phyloP scores from a whole-genome alignment of 148 eudicot species.

The Hydrangea macrophylla region DNA sequence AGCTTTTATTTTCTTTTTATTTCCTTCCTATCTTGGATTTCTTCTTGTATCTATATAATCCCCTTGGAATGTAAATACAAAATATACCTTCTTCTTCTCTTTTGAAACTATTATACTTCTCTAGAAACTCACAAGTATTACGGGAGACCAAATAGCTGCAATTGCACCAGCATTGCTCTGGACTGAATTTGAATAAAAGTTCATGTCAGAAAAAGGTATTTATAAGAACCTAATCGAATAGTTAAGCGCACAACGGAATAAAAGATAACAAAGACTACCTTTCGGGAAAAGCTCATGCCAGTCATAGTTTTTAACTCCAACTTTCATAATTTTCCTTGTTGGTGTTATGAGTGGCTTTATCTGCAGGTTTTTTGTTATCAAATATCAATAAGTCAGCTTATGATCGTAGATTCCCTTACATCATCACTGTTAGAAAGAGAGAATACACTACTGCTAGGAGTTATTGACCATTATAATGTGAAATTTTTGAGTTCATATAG shows the following conservation, averaged over 20 bases:
- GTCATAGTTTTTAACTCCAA: slow-evolving; percentile 58
- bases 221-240: slow-evolving; percentile 9
- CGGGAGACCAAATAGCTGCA: slow-evolving; percentile 93
- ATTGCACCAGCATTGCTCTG: slow-evolving; percentile 86
- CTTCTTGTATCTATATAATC: too few species aligned
- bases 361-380: slow-evolving; percentile 39
- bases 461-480: not conserved
- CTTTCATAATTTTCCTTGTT: slow-evolving; percentile 76
- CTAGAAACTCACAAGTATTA: slow-evolving; percentile 66
- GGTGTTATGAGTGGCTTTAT: slow-evolving; percentile 93
- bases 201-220: slow-evolving; percentile 24
- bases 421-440: not conserved
- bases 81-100: too few species aligned
- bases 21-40: too few species aligned
- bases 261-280: slow-evolving; percentile 42
- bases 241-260: not conserved
- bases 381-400: slow-evolving; percentile 2
- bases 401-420: not conserved
- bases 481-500: not conserved
- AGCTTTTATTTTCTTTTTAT: too few species aligned
- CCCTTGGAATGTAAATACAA: too few species aligned
- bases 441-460: not conserved
- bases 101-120: slow-evolving; percentile 2
- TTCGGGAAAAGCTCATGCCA: slow-evolving; percentile 89
- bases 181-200: slow-evolving; percentile 42